Evolutionary conservation across 495 filamentous ascomycete genomes (phyloP), one percentile per base, ranked within the genome.

Genomic region (Trichoderma virens): DNA sequence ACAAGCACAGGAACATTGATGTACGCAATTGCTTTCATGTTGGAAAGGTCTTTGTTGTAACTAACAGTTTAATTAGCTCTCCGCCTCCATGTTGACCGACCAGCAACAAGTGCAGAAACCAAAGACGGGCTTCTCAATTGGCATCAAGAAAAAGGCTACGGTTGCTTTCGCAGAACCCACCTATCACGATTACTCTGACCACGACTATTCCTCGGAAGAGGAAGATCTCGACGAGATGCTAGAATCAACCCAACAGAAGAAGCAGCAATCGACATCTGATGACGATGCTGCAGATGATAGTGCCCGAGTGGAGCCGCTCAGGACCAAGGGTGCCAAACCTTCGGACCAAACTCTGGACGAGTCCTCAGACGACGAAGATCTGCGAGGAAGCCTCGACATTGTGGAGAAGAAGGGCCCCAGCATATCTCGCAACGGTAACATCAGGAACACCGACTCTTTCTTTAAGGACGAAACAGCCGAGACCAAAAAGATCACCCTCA

Each of bases 1-100:
- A 99, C 75, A 99, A 99, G 73, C 94, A 99, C 74, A 82, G 94
- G 66, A 99, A 99, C 74, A 91, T 98, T 66, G 94, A 99, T 79
- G 91, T 95, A 84, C 66, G 90, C 79, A 30, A 27, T 62, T 5
- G 9, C 8, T 25, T 62, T 47, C 47, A 20, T 11, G 45, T 34
- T 31, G 30, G 51, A 25, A 18, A 20, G 4, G 39, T 59, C 14
- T 32, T 4, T 18, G 41, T 9, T 60, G 65, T 65, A n/a, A 65
- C 35, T 66, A 74, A 62, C 73, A 64, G n/a, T n/a, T 8, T 31
- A 18, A 43, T 45, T 69, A 96, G 89, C 83, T 98, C 34, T 95
- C 94, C 30, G 88, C 90, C 9, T 90, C 90, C 13, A 98, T 97
- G 95, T 86, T 98, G 31, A 88, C 90, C 39, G 94, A 99, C 66